Base-by-base conservation (phyloP, 2,329 filamentous ascomycete genomes). In the Neopestalotiopsis sp. region DNA sequence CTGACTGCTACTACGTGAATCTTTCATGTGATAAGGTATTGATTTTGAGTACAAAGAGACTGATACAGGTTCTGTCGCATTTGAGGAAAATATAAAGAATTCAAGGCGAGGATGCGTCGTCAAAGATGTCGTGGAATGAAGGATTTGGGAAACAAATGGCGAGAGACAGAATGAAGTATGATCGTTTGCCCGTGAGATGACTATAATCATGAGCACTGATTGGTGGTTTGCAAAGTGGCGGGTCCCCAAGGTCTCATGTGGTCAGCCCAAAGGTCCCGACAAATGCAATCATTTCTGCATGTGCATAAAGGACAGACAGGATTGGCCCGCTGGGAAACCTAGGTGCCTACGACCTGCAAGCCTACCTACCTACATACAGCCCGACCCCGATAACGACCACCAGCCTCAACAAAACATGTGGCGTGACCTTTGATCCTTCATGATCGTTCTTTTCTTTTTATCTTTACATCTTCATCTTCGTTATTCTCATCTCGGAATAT, bases 241-340 rank as follows among this genome's bases (percentile, higher is more conserved):
- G 57, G 57, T n/a, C 57, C 24, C 20, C 13, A 30, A 6, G 57
- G 20, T 59, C 59, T 62, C 59, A 40, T 17, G 59, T 62, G 59
- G 40, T n/a, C 30, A 20, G 59, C 59, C n/a, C n/a, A 17, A 20
- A 13, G 20, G 17, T 13, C 20, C 59, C n/a, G 32, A 52, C 59
- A 62, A 40, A 62, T 62, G 59, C 59, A 62, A 62, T 40, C 32
- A 20, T n/a, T 62, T 20, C 61, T 14, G 17, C 61, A 64, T 64
- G 61, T 64, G 61, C 17, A 14, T 38, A 40, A 64, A 64, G 61
- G 61, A 64, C 45, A 30, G 40, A 38, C 17, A 14, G 49, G n/a
- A 12, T 38, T 9, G 20, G 34, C 45, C 24, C 14, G 34, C 34
- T 38, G 34, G 34, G 10, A 38, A 52, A 20, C 9, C 45, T 52